A percentile compares a stretch with the other conserved stretches of the same genome.
phyloP scores from a whole-genome alignment of 2,329 filamentous ascomycete genomes.

The Xenosphaeropsis pyriputrescens region DNA sequence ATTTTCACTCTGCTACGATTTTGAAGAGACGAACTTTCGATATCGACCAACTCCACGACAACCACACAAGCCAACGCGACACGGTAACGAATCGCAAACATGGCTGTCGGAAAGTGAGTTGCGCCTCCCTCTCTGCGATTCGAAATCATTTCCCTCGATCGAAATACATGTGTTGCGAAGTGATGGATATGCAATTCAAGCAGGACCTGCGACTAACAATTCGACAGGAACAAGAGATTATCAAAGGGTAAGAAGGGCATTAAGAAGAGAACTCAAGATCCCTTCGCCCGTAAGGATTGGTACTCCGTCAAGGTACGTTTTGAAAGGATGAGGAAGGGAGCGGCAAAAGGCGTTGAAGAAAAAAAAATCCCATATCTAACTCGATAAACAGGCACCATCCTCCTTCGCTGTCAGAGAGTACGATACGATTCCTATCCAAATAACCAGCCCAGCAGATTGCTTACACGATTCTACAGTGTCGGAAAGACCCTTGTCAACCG shows the following conservation, averaged over 20 bases:
- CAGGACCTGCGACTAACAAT: conserved; percentile 13
- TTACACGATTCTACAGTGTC: conserved; percentile 51
- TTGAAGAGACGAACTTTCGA: no score
- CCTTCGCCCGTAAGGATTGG: conserved; percentile 98
- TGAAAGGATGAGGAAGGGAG: neutral
- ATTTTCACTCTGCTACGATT: no score
- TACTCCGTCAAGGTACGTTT: conserved; percentile 82
- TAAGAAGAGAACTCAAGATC: conserved; percentile 98
- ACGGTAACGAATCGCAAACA: conserved; percentile 41
- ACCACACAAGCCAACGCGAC: conserved; percentile 11
- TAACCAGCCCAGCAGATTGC: conserved; percentile 14
- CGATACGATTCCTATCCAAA: conserved; percentile 3
- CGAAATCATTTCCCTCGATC: conserved; percentile 1
- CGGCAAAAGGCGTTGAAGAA: neutral
- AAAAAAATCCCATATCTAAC: conserved; percentile 11
- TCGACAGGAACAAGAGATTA: conserved; percentile 91
- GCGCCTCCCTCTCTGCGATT: neutral
- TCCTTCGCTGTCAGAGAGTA: conserved; percentile 97
- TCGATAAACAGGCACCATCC: conserved; percentile 57
- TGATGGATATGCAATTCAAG: conserved; percentile 5
- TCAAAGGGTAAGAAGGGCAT: conserved; percentile 99
- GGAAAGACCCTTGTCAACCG: conserved; percentile 99
- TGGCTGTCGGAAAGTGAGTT: conserved; percentile 71
- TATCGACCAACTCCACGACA: conserved; percentile 4
- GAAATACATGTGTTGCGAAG: conserved; percentile 1